Evolutionary conservation across 2,329 filamentous ascomycete species (phyloP), one percentile per base, ranked within the genome.

Genomic region (Trichophyton mentagrophytes): DNA sequence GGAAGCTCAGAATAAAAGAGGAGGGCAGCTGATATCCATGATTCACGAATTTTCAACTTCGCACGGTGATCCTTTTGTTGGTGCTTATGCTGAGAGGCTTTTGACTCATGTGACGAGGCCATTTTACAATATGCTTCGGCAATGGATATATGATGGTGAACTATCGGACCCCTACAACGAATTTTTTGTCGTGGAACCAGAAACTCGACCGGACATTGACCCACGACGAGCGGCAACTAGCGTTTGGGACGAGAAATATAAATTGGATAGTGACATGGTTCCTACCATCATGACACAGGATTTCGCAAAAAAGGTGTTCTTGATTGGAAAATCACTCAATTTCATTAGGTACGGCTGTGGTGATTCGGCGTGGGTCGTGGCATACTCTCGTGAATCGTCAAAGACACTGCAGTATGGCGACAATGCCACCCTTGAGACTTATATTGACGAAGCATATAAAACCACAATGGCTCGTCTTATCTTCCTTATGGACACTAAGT

Each of bases 131-230:
- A 96, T 99, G 78, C 79, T 99, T 60, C 85, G 90, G 60, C 88
- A 90, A 67, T 99, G 93, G 93, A 96, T 99, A 58, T 99, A 99
- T 70, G 92, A 99, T 69, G 93, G 93, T 63, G 95, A 99, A 77
- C 81, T 99, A 13, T 90, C 89, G n/a, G 93, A 99, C 73, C 93
- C 95, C 0, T 96, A 91, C 69, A 81, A 85, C 61, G 93, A 99
- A 69, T 99, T 99, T 74, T 97, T 99, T 68, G 91, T 99, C 20
- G 85, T 85, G 20, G 90, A 96, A 71, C 89, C 92, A 66, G 82
- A 85, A 59, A 72, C 73, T 57, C 71, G 77, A 68, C 78, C 83
- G 63, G 77, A 79, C 61, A 68, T 73, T 30, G 76, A 79, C 66
- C 76, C 76, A 30, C 71, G 77, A 40, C 73, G 76, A 58, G 75